Evolutionary conservation across 2,329 filamentous ascomycete genomes (phyloP), one percentile per base, ranked within the genome.

Genomic region (Paradendryphiella salina): DNA sequence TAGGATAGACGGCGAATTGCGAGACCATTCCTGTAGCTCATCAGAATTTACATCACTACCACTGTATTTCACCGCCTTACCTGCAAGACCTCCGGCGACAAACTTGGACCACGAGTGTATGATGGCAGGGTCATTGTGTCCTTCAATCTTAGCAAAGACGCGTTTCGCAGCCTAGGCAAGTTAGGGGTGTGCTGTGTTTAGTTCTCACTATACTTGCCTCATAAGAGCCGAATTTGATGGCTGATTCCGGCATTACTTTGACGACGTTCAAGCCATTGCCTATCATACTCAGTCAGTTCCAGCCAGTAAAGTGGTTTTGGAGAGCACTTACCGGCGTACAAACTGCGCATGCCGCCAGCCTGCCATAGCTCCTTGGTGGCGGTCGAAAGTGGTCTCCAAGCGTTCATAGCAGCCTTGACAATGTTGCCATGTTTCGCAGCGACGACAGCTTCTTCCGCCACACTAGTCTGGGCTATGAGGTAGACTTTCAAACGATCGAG

Each of bases 161-260:
- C 90, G 86, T 79, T 97, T 99, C 7, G 91, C 88, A 43, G 90
- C 91, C 83, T 85, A 44, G 34, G 52, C 35, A 15, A 13, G 45
- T 67, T 54, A 65, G 59, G 18, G 29, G 21, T 31, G 38, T 7
- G 32, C 26, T 34, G 40, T 20, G 10, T 35, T 32, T 48, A 32
- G 17, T 36, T 29, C 34, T 49, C 15, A 32, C 3, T 15, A 42
- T 46, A 55, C 74, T 64, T 71, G 83, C 83, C 77, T 99, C 94
- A 69, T 96, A 99, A 15, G 92, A 93, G 53, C 94, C 94, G 72
- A 99, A 99, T 75, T 96, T 96, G 70, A 99, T 96, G 20, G 94
- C 93, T 21, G 93, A 96, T 76, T 99, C 94, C 0, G 94, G 94
- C 90, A 97, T 96, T 54, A 99, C 94, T 74, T 99, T 99, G 67